Conservation (phyloP, 345 rosid genomes). For the Hibiscus syriacus region DNA sequence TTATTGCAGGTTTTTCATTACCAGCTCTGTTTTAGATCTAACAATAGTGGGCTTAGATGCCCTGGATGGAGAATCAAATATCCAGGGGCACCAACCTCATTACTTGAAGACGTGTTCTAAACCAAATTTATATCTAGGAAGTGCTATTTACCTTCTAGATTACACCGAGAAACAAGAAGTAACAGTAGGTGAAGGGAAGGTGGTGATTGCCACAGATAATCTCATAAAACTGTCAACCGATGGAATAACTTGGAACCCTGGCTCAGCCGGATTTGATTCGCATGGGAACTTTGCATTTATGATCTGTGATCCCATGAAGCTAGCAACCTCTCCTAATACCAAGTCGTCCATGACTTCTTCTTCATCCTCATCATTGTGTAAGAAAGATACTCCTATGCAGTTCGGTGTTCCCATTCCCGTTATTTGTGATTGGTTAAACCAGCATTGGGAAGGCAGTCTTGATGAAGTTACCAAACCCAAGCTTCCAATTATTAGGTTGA, state of each 20-base stretch:
- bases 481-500: constrained; percentile 74
- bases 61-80: constrained; percentile 61
- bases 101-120: constrained; percentile 73
- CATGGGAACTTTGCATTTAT: constrained; percentile 96
- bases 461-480: constrained; percentile 84
- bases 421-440: constrained; percentile 91
- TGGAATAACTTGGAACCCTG: constrained; percentile 74
- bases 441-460: constrained; percentile 96
- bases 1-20: constrained; percentile 80
- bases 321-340: constrained; percentile 78
- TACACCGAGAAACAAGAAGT: constrained; percentile 54
- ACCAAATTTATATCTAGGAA: constrained; percentile 73
- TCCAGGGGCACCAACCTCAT: constrained; percentile 70
- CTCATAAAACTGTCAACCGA: constrained; percentile 81
- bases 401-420: constrained; percentile 91
- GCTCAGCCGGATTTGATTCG: constrained; percentile 92
- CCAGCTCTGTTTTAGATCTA: constrained; percentile 84
- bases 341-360: constrained; percentile 61
- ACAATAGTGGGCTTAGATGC: constrained; percentile 80
- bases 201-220: constrained; percentile 88
- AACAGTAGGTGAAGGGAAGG: constrained; percentile 79
- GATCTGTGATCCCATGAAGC: constrained; percentile 92
- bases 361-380: constrained; percentile 61
- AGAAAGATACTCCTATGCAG: constrained; percentile 61
- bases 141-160: constrained; percentile 66